Evolutionary conservation across 768 basidiomycete species (phyloP).

Genomic region (Auricularia sp.): DNA sequence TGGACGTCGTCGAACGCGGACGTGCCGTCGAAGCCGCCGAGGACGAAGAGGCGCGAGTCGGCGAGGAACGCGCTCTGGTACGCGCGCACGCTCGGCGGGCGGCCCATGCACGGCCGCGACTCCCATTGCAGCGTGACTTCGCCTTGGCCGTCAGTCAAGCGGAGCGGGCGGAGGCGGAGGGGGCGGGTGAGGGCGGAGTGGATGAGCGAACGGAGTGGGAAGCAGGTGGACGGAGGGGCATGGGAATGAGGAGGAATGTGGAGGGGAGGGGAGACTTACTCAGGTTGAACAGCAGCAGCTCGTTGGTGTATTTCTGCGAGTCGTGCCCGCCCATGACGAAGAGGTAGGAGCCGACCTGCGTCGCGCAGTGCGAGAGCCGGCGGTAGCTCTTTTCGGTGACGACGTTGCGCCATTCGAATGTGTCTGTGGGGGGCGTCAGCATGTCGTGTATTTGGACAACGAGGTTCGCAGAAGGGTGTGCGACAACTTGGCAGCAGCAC

Average conservation of each 20-base stretch:
- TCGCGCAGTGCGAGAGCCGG: constrained; percentile 75
- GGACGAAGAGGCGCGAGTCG: constrained; percentile 75
- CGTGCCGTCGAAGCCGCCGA: constrained; percentile 62
- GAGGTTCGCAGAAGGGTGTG: no score
- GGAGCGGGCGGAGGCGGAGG: neutral
- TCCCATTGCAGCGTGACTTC: constrained; percentile 82
- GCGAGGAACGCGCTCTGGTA: constrained; percentile 78
- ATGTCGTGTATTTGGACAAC: neutral
- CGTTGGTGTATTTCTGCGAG: constrained; percentile 54
- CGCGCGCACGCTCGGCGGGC: constrained; percentile 62
- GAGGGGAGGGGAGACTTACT: constrained; percentile 34
- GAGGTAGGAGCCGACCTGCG: constrained; percentile 85
- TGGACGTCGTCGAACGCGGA: constrained; percentile 74
- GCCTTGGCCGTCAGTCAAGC: constrained; percentile 4
- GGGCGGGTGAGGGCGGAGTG: no score
- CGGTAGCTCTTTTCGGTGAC: constrained; percentile 34
- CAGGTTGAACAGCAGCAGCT: constrained; percentile 78
- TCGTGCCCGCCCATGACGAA: constrained; percentile 88
- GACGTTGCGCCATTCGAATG: constrained; percentile 26
- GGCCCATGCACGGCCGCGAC: constrained; percentile 54
- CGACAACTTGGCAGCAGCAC: no score
- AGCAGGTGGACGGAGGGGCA: no score
- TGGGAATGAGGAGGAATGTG: no score
- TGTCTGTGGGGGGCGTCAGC: constrained; percentile 19
- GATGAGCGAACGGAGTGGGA: no score